phyloP scores from a whole-genome alignment of 2,329 filamentous ascomycete genomes.

The Cercospora sp. region DNA sequence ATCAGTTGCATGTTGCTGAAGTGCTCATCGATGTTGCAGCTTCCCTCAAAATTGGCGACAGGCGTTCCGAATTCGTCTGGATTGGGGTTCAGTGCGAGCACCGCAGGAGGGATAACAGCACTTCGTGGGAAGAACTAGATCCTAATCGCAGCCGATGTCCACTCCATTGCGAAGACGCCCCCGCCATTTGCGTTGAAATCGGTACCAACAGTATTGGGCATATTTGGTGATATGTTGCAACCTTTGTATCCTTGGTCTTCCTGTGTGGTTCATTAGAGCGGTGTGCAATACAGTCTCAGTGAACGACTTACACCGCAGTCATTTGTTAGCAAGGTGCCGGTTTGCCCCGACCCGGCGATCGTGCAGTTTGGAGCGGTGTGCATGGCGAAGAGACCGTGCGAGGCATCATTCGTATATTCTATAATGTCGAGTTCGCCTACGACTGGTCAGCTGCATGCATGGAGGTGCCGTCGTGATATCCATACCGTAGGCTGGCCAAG shows the following conservation, averaged over 20 bases:
- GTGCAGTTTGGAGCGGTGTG: slow-evolving; percentile 39
- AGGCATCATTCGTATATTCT: slow-evolving; percentile 41
- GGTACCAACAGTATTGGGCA: slow-evolving; percentile 36
- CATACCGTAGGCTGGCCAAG: slow-evolving; percentile 38
- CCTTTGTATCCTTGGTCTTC: slow-evolving; percentile 37
- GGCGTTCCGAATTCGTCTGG: slow-evolving; percentile 63
- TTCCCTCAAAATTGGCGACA: slow-evolving; percentile 61
- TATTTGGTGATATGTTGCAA: slow-evolving; percentile 53
- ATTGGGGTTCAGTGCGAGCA: slow-evolving; percentile 56
- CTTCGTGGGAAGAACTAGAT: slow-evolving; percentile 43
- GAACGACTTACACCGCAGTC: slow-evolving; percentile 61
- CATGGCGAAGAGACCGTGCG: slow-evolving; percentile 38
- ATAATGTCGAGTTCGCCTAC: slow-evolving; percentile 43
- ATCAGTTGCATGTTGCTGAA: slow-evolving; percentile 42
- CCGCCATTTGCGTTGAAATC: slow-evolving; percentile 49
- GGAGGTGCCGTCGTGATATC: slow-evolving; percentile 23
- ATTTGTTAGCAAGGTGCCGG: slow-evolving; percentile 48
- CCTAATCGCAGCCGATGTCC: slow-evolving; percentile 34
- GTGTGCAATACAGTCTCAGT: not conserved
- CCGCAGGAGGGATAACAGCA: slow-evolving; percentile 47
- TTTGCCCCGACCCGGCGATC: slow-evolving; percentile 37
- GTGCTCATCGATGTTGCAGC: slow-evolving; percentile 40
- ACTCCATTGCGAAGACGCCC: slow-evolving; percentile 42
- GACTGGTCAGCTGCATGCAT: slow-evolving; percentile 23
- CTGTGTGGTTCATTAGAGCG: not conserved